Evolutionary conservation across 805 yeast species (phyloP).

Genomic region (Lipomyces starkeyi): DNA sequence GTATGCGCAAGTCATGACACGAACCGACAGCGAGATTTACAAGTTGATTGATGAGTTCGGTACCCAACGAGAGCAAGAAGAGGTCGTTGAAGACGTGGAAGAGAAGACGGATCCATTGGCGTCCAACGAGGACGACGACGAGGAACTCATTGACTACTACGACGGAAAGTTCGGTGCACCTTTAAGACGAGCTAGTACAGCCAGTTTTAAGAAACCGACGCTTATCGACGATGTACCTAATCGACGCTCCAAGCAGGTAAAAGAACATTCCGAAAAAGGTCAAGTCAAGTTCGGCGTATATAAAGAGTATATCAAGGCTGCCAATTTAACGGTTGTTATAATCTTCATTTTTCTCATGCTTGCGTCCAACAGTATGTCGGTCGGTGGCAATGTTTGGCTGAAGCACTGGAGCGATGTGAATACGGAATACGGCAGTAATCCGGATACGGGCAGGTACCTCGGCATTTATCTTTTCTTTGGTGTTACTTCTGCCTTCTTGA

Average conservation of each 20-base stretch:
- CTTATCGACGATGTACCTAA: constrained; percentile 35
- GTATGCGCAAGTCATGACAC: constrained; percentile 39
- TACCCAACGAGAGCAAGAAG: constrained; percentile 9
- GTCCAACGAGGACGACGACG: constrained; percentile 27
- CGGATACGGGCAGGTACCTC: constrained; percentile 69
- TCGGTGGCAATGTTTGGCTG: constrained; percentile 81
- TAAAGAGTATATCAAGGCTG: constrained; percentile 81
- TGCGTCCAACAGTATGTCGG: constrained; percentile 36
- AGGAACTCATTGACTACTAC: constrained; percentile 16
- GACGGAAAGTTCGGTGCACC: constrained; percentile 38
- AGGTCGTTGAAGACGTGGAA: constrained; percentile 7
- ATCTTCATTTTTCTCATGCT: constrained; percentile 60
- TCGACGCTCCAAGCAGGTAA: constrained; percentile 42
- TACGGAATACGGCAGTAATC: constrained; percentile 69
- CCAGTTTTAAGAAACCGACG: constrained; percentile 55
- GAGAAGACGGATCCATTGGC: constrained; percentile 23
- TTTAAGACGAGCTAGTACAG: constrained; percentile 66
- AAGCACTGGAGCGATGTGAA: constrained; percentile 97
- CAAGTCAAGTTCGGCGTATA: constrained; percentile 90
- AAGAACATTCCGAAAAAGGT: constrained; percentile 90
- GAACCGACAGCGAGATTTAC: constrained; percentile 24
- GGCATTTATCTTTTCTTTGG: constrained; percentile 81
- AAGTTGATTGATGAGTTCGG: constrained; percentile 37
- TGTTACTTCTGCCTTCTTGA: constrained; percentile 61
- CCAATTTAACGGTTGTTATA: constrained; percentile 70